phyloP scores from a whole-genome alignment of 2,329 filamentous ascomycete species.

The Beauveria medogensis region DNA sequence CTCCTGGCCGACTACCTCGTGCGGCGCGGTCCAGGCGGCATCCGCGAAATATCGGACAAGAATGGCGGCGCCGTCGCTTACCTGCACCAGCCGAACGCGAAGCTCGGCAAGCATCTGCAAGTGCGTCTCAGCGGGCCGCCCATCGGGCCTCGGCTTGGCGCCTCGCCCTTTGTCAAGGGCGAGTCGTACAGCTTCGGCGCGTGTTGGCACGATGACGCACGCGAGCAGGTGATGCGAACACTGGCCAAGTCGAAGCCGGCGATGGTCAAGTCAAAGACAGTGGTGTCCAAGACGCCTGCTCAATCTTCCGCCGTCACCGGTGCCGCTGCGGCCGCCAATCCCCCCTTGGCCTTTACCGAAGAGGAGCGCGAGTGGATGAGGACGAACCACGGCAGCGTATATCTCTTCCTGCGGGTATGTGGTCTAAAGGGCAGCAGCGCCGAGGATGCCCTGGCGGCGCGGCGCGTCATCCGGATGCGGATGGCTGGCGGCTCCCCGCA shows the following conservation, averaged over 20 bases:
- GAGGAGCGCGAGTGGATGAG: background rate
- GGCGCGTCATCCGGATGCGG: background rate
- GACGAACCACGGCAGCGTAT: background rate
- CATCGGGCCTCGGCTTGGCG: background rate
- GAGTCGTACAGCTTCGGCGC: background rate
- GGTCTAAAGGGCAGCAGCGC: background rate
- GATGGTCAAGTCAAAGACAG: no score
- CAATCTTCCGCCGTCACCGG: no score
- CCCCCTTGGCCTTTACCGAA: background rate
- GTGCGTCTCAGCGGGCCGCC: slow-evolving; percentile 1
- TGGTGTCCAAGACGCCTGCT: no score
- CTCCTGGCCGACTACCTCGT: background rate
- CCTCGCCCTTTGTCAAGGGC: background rate
- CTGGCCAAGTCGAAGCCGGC: background rate
- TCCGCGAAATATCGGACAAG: background rate
- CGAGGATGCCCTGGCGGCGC: background rate
- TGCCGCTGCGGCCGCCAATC: no score
- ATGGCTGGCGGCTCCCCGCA: no score
- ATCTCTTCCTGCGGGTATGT: background rate
- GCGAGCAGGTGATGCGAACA: background rate
- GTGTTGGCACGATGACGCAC: background rate
- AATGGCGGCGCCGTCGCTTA: background rate
- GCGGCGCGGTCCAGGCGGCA: background rate
- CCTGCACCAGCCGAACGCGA: background rate
- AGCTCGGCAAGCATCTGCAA: no score